Base-by-base conservation (phyloP, 2,329 filamentous ascomycete species). In the Monosporascus ibericus region DNA sequence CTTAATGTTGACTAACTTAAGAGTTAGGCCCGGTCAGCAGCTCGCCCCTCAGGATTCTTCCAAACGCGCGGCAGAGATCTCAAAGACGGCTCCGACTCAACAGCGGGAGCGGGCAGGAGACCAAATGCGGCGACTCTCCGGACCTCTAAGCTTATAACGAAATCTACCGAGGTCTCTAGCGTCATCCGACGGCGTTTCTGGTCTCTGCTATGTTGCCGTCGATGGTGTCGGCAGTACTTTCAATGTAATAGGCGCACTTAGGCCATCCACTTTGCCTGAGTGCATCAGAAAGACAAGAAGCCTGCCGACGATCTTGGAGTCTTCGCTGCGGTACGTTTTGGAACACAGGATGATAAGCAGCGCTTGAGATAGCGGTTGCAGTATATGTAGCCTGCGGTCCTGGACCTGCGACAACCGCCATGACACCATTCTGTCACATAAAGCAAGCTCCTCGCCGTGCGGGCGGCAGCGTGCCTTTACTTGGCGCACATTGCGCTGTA, bases 11-110 rank as follows among this genome's bases (percentile, higher is more conserved):
- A 38, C 24, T 11, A 50, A 50, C 48, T 46, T 50, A 46, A 46
- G 48, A 50, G 39, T 30, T 50, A 30, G 39, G 40, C 18, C 48
- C 48, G 5, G n/a, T 50, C 27, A 50, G 6, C 40, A 46, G 48
- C 18, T 46, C 40, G 18, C 38, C 17, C 22, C 48, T 18, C 18
- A 44, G 14, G 39, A 46, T 44, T 50, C 39, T 22, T 37, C 8
- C 27, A 27, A 27, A 27, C 2, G 27, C 8, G 27, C 27, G 2
- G 27, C 27, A 27, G 27, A 27, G 8, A 27, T 27, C 27, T 27
- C 27, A 27, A 27, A 9, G 27, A 27, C 27, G 27, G 8, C 27
- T 27, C 46, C 48, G 15, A 49, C 24, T n/a, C 37, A 44, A 30
- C 38, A 20, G 36, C n/a, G 17, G 38, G 48, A 44, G 44, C 38